A percentile compares a stretch with the other conserved stretches of the same genome.
phyloP scores from a whole-genome alignment of 129 eudicot species.

The Saposhnikovia divaricata region DNA sequence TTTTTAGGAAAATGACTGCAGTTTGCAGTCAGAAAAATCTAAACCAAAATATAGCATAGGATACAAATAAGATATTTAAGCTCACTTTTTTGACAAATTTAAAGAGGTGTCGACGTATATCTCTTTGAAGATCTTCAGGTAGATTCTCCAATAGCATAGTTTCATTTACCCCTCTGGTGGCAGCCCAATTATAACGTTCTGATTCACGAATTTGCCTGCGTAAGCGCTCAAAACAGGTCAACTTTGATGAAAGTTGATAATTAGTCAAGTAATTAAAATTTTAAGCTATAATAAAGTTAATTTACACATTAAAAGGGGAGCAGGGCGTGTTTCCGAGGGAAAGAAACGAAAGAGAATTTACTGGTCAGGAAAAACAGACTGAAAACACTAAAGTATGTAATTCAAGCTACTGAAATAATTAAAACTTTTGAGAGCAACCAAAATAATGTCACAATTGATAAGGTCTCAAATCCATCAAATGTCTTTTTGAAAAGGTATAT shows the following conservation, averaged over 20 bases:
- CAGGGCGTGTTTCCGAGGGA: neutral
- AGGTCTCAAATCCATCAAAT: too few species aligned
- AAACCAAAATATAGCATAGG: neutral
- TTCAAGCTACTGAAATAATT: too few species aligned
- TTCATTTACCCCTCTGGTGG: constrained; percentile 83
- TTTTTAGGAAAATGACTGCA: neutral
- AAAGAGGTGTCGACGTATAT: constrained; percentile 70
- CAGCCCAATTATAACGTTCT: constrained; percentile 75
- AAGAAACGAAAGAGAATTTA: neutral
- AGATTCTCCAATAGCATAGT: constrained; percentile 58
- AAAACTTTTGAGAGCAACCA: too few species aligned
- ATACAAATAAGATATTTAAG: constrained; percentile 1
- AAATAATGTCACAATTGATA: too few species aligned
- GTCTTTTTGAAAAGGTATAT: neutral
- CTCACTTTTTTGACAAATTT: constrained; percentile 56
- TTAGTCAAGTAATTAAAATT: neutral
- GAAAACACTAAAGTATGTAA: too few species aligned
- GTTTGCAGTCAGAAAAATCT: neutral
- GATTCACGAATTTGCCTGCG: constrained; percentile 63
- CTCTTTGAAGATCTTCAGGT: constrained; percentile 80
- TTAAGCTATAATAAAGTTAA: neutral
- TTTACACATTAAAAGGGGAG: neutral
- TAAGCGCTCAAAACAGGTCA: constrained; percentile 2
- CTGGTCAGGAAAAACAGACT: too few species aligned
- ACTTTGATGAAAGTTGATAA: constrained; percentile 10